Percentiles rank a stretch among this genome's conserved stretches.
phyloP scores from a whole-genome alignment of 345 rosid species.

The Ailanthus altissimus region DNA sequence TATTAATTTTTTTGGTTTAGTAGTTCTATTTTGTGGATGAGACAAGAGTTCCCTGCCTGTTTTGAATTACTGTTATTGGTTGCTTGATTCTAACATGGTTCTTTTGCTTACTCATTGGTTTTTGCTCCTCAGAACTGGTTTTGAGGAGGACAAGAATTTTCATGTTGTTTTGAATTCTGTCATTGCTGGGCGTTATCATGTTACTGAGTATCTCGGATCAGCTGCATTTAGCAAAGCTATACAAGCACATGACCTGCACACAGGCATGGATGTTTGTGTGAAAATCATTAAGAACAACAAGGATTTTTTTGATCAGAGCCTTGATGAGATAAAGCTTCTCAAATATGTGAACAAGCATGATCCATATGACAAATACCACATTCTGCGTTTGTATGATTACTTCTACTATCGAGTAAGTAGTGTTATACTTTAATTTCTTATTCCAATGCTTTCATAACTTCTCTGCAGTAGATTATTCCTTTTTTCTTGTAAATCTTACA shows the following conservation, averaged over 20 bases:
- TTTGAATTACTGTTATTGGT: neutral
- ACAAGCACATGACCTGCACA: slow-evolving; percentile 98
- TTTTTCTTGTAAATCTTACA: neutral
- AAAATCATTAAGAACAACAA: slow-evolving; percentile 98
- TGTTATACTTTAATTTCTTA: slow-evolving; percentile 7
- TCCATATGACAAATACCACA: slow-evolving; percentile 94
- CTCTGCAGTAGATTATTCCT: neutral
- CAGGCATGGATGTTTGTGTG: slow-evolving; percentile 97
- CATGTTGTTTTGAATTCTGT: slow-evolving; percentile 94
- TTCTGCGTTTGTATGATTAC: slow-evolving; percentile 96
- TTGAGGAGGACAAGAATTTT: slow-evolving; percentile 99
- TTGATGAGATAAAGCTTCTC: slow-evolving; percentile 97
- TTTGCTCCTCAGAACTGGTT: slow-evolving; percentile 81
- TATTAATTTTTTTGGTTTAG: neutral
- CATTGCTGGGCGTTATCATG: slow-evolving; percentile 96
- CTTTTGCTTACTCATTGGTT: slow-evolving; percentile 19
- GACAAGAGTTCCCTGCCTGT: neutral
- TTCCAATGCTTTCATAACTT: slow-evolving; percentile 10
- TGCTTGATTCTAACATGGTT: slow-evolving; percentile 19
- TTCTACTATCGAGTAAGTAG: slow-evolving; percentile 89
- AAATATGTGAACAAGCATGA: slow-evolving; percentile 98
- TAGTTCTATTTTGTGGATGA: neutral
- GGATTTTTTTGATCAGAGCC: slow-evolving; percentile 99
- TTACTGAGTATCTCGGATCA: slow-evolving; percentile 98
- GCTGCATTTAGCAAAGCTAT: slow-evolving; percentile 99